phyloP scores from a whole-genome alignment of 2,329 filamentous ascomycete species.

The Aspergillus nomiae region DNA sequence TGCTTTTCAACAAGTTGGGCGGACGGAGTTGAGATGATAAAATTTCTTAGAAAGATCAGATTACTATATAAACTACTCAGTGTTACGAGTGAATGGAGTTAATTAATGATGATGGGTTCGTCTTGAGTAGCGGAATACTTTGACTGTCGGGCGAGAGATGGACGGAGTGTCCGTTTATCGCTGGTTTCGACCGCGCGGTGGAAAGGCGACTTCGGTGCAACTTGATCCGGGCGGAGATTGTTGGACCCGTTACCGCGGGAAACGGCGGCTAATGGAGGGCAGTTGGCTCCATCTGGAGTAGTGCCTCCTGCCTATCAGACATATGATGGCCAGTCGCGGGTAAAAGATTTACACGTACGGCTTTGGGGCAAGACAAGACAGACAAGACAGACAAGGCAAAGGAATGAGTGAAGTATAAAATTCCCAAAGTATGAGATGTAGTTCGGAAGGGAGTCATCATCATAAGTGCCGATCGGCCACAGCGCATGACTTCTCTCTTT shows the following conservation, averaged over 20 bases:
- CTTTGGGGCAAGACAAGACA: not conserved
- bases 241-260: slow-evolving; percentile 18
- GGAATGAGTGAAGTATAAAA: not conserved
- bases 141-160: not conserved
- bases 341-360: not conserved
- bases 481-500: not conserved
- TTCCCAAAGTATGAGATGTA: not conserved
- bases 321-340: not conserved
- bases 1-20: slow-evolving; percentile 23
- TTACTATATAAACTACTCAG: not conserved
- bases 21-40: not conserved
- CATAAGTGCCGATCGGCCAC: no score
- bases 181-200: not conserved
- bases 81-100: slow-evolving; percentile 8
- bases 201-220: slow-evolving; percentile 16
- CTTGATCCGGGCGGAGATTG: slow-evolving; percentile 10
- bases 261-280: slow-evolving; percentile 14
- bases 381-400: not conserved
- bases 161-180: slow-evolving; percentile 1
- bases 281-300: not conserved
- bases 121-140: not conserved
- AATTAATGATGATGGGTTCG: not conserved
- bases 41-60: not conserved
- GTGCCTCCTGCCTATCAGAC: not conserved
- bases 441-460: no score